Conservation (phyloP, 2,329 filamentous ascomycete genomes). For the Huntiella decipiens region DNA sequence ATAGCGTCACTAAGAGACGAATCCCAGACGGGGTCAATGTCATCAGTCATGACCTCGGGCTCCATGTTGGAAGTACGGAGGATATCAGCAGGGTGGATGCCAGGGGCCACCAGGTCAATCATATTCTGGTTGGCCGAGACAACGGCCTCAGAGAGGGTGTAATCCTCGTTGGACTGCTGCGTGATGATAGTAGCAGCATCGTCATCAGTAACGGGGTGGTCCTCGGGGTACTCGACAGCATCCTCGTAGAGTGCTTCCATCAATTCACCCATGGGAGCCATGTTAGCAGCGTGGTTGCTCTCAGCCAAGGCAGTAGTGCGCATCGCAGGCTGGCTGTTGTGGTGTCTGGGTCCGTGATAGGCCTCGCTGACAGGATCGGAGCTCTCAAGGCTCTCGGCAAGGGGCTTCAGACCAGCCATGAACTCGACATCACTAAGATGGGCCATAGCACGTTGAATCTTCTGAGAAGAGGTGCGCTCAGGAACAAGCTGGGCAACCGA, state of each 20-base stretch:
- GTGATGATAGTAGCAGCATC: neutral
- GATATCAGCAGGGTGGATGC: neutral
- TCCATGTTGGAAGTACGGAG: neutral
- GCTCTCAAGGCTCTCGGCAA: neutral
- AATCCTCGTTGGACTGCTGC: neutral
- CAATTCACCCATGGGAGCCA: constrained; percentile 18
- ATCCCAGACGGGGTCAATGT: constrained; percentile 13
- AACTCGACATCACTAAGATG: constrained; percentile 11
- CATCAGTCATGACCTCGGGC: neutral
- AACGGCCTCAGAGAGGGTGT: neutral
- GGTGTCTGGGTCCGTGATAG: constrained; percentile 25
- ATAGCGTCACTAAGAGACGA: constrained; percentile 43
- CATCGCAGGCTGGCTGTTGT: constrained; percentile 35
- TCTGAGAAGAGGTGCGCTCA: constrained; percentile 5
- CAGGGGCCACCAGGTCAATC: constrained; percentile 2
- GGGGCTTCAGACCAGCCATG: constrained; percentile 5
- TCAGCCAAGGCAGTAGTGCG: constrained; percentile 20
- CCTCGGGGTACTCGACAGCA: constrained; percentile 24
- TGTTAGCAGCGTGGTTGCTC: neutral
- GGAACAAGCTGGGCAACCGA: constrained; percentile 4
- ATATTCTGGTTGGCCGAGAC: neutral
- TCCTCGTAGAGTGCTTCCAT: constrained; percentile 27
- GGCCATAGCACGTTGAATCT: constrained; percentile 1
- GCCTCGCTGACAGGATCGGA: constrained; percentile 7
- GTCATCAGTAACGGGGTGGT: constrained; percentile 11